Base-by-base conservation (phyloP, 2,329 filamentous ascomycete genomes). In the Emergomyces africanus region DNA sequence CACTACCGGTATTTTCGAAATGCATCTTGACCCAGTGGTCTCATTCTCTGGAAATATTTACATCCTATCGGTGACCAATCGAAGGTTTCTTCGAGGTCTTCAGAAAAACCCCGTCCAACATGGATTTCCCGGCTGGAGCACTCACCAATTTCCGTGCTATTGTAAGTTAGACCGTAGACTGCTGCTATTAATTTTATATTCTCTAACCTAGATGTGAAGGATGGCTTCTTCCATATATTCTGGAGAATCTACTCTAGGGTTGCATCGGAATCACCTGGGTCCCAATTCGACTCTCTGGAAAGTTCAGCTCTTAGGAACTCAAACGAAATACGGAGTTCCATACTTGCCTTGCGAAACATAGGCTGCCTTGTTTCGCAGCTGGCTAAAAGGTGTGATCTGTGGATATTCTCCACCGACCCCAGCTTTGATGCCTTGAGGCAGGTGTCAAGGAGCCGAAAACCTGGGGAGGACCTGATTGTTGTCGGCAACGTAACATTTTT, bases 91-190 rank as follows among this genome's bases (percentile, higher is more conserved):
- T 14, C 51, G 2, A 25, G 15, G 8, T 37, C n/a, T 37, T 41
- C 15, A 8, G 42, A 44, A 30, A 37, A n/a, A n/a, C n/a, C 23
- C 15, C 15, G 44, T 66, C 63, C 70, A 72, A 60, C 63, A 76
- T 75, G 73, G 74, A 75, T 64, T 76, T 76, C 67, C 74, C 74
- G 61, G 71, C 70, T 63, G 69, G 67, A 61, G 71, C 71, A 60
- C 70, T 70, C 63, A 76, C 74, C 50, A 76, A 75, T 63, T 66
- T 75, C 63, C 70, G 69, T 66, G 66, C 70, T 58, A 71, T 75
- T 66, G 74, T 76, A 69, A 64, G 74, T 69, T 49, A 48, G 30
- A 28, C 6, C 23, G 53, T 41, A 30, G n/a, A 51, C 55, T 25
- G 46, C 37, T 20, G 28, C 37, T 23, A 28, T 30, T 58, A 4